These are phyloP conservation scores for Agaricales sp. DNA, from an alignment of 1,284 basidiomycete genomes.

Conservation along the genomic window DNA sequence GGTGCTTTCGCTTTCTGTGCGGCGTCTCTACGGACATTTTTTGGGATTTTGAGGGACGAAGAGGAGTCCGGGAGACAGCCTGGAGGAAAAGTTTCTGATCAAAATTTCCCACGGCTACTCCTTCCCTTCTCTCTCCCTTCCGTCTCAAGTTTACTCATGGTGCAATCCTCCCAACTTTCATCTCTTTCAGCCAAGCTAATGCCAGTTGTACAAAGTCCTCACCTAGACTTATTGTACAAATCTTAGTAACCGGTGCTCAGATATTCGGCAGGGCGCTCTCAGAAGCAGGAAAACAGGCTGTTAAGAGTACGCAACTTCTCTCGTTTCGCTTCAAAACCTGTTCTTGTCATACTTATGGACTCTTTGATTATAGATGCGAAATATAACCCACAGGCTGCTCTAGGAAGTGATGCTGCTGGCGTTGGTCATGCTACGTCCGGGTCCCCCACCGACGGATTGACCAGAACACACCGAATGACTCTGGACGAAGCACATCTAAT, in stretches of 20 bases:
- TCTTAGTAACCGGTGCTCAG: slow-evolving; percentile 69
- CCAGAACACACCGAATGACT: slow-evolving; percentile 85
- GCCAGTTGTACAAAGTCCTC: slow-evolving; percentile 43
- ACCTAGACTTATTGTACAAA: slow-evolving; percentile 73
- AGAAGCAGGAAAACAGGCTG: slow-evolving; percentile 88
- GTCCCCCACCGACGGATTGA: slow-evolving; percentile 66
- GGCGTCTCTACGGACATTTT: slow-evolving; percentile 20
- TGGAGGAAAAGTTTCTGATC: neutral
- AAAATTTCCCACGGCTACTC: slow-evolving; percentile 2
- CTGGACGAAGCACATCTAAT: slow-evolving; percentile 94
- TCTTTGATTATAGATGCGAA: slow-evolving; percentile 58
- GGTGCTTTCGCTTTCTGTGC: slow-evolving; percentile 45
- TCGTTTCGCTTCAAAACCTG: slow-evolving; percentile 1
- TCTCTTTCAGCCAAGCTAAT: neutral
- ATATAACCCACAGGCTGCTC: slow-evolving; percentile 51
- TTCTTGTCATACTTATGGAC: neutral
- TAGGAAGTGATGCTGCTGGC: slow-evolving; percentile 57
- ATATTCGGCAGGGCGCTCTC: slow-evolving; percentile 89
- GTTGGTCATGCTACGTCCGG: slow-evolving; percentile 66
- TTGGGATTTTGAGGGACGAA: slow-evolving; percentile 15
- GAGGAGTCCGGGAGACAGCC: too few species aligned
- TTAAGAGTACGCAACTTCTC: slow-evolving; percentile 63
- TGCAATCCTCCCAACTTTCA: neutral
- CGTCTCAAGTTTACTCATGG: slow-evolving; percentile 5
- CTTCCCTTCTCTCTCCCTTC: slow-evolving; percentile 2